A percentile compares a stretch with the other conserved stretches of the same genome.
These are phyloP conservation scores for Mrakia hoshinonis DNA, from an alignment of 768 basidiomycete genomes.

Conservation along the genomic window DNA sequence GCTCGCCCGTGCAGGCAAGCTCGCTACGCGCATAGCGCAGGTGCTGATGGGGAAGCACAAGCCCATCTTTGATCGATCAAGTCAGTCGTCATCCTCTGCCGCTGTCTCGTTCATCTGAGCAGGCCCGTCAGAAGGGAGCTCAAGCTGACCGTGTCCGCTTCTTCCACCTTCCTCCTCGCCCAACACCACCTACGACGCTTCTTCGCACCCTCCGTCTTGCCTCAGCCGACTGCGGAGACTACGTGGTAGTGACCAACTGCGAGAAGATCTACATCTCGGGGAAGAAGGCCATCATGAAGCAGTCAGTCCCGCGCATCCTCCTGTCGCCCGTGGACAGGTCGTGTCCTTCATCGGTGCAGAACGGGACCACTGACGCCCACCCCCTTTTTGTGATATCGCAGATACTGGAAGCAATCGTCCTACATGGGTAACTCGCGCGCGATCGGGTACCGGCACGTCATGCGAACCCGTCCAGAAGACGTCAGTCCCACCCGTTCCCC, in stretches of 20 bases:
- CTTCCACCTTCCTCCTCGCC: conserved; percentile 3
- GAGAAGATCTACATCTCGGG: conserved; percentile 76
- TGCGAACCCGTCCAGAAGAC: conserved; percentile 77
- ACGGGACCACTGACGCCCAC: no score
- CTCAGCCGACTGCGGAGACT: conserved; percentile 92
- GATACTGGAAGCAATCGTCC: conserved; percentile 80
- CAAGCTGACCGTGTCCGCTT: conserved; percentile 2
- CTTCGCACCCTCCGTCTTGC: background rate
- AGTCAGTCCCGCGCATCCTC: conserved; percentile 36
- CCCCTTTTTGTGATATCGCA: no score
- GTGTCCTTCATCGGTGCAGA: no score
- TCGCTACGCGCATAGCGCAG: conserved; percentile 85
- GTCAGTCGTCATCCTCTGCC: conserved; percentile 46
- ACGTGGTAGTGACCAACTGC: conserved; percentile 89
- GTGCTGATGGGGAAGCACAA: conserved; percentile 99
- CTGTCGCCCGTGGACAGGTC: background rate
- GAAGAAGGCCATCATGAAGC: conserved; percentile 71
- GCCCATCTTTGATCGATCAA: conserved; percentile 85
- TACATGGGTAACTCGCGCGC: conserved; percentile 90
- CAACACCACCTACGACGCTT: background rate
- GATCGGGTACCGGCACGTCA: conserved; percentile 73
- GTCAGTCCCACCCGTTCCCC: conserved; percentile 43
- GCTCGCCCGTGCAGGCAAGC: conserved; percentile 46
- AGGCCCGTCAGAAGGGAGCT: background rate
- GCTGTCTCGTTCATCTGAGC: background rate